Base-by-base conservation (phyloP, 1,284 basidiomycete genomes). In the Ceratorhiza oryzae-sativae region DNA sequence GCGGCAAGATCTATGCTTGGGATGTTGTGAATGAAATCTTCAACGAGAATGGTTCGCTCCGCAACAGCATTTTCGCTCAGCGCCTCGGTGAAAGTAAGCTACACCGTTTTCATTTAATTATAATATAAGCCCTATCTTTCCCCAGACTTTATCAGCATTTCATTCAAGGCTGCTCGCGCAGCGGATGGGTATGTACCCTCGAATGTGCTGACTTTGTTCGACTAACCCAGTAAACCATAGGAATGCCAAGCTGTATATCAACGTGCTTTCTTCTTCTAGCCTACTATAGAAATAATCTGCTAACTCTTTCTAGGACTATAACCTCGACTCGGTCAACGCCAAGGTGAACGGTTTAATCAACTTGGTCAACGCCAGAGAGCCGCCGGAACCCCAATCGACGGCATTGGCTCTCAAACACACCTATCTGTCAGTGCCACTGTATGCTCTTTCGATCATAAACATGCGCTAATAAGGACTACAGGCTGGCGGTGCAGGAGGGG, bases 311-410 rank as follows among this genome's bases (percentile, higher is more conserved):
- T 41, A 67, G 62, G 73, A 73, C 49, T 71, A 58, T 27, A 71
- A 49, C 39, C 53, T 60, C 23, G 67, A 73, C 39, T 71, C 71
- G 32, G 42, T 73, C 18, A 58, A 67, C 73, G 79, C 79, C 27
- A 88, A 88, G 77, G 81, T 85, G n/a, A 84, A 83, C 34, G 84
- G 83, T 1, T 82, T 87, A 79, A 77, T 83, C 71, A 84, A 83
- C 77, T 83, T 88, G 72, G 83, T 87, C 74, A 80, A 81, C 79
- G 12, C 81, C 87, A 59, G 80, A 84, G 42, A 75, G 75, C 76
- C 65, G 63, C 71, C 49, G 74, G 74, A 42, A 70, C 71, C n/a
- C 74, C 74, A 23, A 80, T 81, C 76, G 80, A 82, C 72, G 80
- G 79, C 55, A 80, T 82, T 59, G 81, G 81, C 58, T 77, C 79